phyloP scores from a whole-genome alignment of 768 basidiomycete species.

The Kondoa subrosea region DNA sequence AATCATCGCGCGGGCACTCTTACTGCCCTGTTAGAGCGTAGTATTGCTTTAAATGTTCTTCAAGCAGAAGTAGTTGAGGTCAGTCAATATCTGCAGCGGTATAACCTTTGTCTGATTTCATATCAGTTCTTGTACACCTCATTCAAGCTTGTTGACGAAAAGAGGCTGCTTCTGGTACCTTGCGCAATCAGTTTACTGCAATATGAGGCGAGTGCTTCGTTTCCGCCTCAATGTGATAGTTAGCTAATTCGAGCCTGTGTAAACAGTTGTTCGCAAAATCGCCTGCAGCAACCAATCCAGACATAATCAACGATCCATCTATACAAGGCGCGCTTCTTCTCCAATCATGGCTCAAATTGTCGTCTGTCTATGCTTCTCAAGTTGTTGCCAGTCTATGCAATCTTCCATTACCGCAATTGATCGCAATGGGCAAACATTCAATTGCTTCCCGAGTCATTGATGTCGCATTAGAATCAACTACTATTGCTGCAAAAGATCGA shows the following conservation, averaged over 20 bases:
- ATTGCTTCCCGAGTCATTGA: conserved; percentile 18
- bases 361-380: conserved; percentile 45
- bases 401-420: conserved; percentile 31
- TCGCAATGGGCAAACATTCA: conserved; percentile 36
- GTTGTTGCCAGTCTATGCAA: conserved; percentile 44
- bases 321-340: conserved; percentile 71
- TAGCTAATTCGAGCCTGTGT: conserved; percentile 4
- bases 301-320: conserved; percentile 43
- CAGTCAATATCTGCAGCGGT: background rate
- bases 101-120: background rate
- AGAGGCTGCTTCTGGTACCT: conserved; percentile 41
- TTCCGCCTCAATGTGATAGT: conserved; percentile 33
- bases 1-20: background rate
- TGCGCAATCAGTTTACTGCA: conserved; percentile 44
- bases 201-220: conserved; percentile 27
- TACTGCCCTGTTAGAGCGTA: background rate
- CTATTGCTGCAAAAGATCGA: conserved; percentile 10
- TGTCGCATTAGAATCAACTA: conserved; percentile 13
- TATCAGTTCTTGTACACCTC: conserved; percentile 45
- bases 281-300: conserved; percentile 27
- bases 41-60: background rate
- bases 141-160: conserved; percentile 46
- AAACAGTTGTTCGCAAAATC: conserved; percentile 19
- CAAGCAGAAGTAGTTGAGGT: background rate
- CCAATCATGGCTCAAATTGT: conserved; percentile 59